These are phyloP conservation scores for Eucalyptus urophylla DNA, from an alignment of 345 rosid species.

Conservation along the genomic window DNA sequence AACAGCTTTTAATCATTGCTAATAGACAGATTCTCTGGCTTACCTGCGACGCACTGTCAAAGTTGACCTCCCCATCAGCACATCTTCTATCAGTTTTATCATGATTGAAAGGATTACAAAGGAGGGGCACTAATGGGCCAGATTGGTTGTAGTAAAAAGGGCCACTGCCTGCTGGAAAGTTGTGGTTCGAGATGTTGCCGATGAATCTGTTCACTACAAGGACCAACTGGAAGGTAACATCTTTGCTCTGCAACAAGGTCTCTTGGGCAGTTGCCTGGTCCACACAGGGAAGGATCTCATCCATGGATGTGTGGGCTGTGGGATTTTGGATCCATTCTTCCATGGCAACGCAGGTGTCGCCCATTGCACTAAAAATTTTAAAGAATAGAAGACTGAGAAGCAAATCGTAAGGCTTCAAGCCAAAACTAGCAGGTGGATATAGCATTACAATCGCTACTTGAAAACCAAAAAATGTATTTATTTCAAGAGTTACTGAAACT, in stretches of 20 bases:
- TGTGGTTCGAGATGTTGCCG: constrained; percentile 27
- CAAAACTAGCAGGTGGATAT: neutral
- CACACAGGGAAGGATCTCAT: constrained; percentile 56
- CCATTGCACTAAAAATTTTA: constrained; percentile 23
- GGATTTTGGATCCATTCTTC: constrained; percentile 69
- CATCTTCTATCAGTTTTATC: constrained; percentile 25
- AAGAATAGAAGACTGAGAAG: neutral
- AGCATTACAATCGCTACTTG: neutral
- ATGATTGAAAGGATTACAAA: constrained; percentile 38
- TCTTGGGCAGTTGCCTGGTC: constrained; percentile 42
- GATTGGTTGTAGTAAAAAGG: constrained; percentile 56
- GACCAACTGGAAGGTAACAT: constrained; percentile 24
- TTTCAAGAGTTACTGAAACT: neutral
- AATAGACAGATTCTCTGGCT: neutral
- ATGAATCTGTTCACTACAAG: constrained; percentile 28
- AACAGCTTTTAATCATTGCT: neutral
- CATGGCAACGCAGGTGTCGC: constrained; percentile 76
- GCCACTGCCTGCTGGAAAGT: constrained; percentile 14
- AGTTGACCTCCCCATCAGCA: constrained; percentile 22
- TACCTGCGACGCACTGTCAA: constrained; percentile 50
- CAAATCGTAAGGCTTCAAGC: neutral
- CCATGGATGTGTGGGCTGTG: constrained; percentile 51
- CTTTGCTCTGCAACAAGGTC: constrained; percentile 23
- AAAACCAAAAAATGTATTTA: neutral
- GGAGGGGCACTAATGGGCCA: constrained; percentile 48